A percentile compares a stretch with the other conserved stretches of the same genome.
Evolutionary conservation across 2,329 filamentous ascomycete genomes (phyloP).

Genomic region (Xylariaceae sp.): DNA sequence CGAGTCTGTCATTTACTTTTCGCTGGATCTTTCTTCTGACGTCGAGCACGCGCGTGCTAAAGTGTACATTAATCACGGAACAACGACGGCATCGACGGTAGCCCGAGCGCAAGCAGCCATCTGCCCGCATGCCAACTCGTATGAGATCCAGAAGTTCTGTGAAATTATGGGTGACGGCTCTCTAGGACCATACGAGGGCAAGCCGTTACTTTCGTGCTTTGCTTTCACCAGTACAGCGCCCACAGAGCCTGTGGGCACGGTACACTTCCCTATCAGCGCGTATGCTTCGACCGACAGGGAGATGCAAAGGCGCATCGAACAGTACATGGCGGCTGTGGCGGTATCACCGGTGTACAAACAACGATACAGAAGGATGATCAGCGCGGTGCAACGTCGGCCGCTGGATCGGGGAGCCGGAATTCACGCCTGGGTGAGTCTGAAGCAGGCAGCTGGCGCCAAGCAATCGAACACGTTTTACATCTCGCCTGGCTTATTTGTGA

Average conservation of each 20-base stretch:
- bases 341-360: slow-evolving; percentile 4
- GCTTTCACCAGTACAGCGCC: slow-evolving; percentile 11
- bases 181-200: slow-evolving; percentile 8
- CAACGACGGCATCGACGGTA: slow-evolving; percentile 5
- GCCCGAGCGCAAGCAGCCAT: slow-evolving; percentile 10
- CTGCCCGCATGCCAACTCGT: slow-evolving; percentile 9
- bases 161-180: slow-evolving; percentile 9
- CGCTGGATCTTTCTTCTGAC: slow-evolving; percentile 12
- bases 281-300: slow-evolving; percentile 12
- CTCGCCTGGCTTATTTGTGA: slow-evolving; percentile 14
- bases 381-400: slow-evolving; percentile 13
- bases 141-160: slow-evolving; percentile 19
- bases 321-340: slow-evolving; percentile 7
- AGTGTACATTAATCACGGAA: slow-evolving; percentile 13
- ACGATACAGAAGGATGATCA: slow-evolving; percentile 11
- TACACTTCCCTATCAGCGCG: slow-evolving; percentile 15
- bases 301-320: slow-evolving; percentile 9
- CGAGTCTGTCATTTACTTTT: slow-evolving; percentile 16
- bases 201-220: slow-evolving; percentile 16
- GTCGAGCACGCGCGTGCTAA: slow-evolving; percentile 9
- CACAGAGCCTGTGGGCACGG: slow-evolving; percentile 7
- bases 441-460: slow-evolving; percentile 8
- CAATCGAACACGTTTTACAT: slow-evolving; percentile 15
- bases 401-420: slow-evolving; percentile 7
- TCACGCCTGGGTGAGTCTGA: slow-evolving; percentile 18